These are phyloP conservation scores for Balakata baccata DNA, from an alignment of 345 rosid species.

Conservation along the genomic window DNA sequence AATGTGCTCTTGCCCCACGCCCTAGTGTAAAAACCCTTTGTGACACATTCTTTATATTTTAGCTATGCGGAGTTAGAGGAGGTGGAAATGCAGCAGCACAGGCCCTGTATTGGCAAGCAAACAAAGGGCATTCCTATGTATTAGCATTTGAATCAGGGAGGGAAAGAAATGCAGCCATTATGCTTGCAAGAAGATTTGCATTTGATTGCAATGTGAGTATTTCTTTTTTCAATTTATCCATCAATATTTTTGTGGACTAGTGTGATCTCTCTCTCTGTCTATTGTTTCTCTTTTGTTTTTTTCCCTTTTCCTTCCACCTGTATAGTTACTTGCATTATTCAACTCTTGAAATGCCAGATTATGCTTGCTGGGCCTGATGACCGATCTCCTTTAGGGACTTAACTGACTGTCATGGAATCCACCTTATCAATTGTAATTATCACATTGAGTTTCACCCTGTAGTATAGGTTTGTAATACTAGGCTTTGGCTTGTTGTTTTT, in stretches of 20 bases:
- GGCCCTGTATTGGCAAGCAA: slow-evolving; percentile 88
- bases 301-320: too few species aligned
- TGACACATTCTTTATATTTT: neutral
- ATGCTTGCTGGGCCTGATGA: slow-evolving; percentile 62
- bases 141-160: slow-evolving; percentile 86
- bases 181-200: slow-evolving; percentile 94
- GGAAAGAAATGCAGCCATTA: slow-evolving; percentile 82
- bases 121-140: slow-evolving; percentile 65
- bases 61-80: slow-evolving; percentile 98
- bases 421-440: slow-evolving; percentile 42
- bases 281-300: too few species aligned
- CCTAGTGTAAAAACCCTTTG: neutral
- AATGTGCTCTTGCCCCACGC: too few species aligned
- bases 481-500: slow-evolving; percentile 21
- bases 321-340: neutral
- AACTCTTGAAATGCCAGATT: slow-evolving; percentile 40
- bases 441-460: slow-evolving; percentile 22
- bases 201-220: slow-evolving; percentile 84
- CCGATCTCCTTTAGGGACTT: slow-evolving; percentile 38
- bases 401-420: slow-evolving; percentile 9
- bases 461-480: slow-evolving; percentile 39
- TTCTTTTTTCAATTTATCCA: neutral
- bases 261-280: too few species aligned
- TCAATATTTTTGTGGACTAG: neutral
- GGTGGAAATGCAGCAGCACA: slow-evolving; percentile 97